Evolutionary conservation across 2,329 filamentous ascomycete species (phyloP).

Genomic region (Claviceps fusiformis): DNA sequence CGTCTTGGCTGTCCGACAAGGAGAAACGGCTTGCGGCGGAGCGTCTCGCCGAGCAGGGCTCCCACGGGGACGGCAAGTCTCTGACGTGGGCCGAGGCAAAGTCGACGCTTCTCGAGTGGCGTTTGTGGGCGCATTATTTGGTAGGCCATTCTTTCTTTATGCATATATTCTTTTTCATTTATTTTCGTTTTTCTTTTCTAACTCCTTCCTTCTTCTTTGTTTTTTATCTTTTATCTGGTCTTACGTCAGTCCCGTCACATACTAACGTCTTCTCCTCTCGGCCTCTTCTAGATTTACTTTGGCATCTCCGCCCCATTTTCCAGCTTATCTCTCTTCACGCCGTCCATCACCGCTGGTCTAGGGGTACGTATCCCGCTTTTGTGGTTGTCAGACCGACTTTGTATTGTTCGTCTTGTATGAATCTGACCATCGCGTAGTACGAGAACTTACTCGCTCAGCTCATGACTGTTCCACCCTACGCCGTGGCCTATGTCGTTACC

Average conservation of each 20-base stretch:
- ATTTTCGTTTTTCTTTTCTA: too few species aligned
- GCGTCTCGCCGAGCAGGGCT: constrained; percentile 32
- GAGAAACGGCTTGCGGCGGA: constrained; percentile 43
- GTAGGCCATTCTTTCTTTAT: background rate
- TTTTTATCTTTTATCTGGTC: too few species aligned
- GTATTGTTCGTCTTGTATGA: too few species aligned
- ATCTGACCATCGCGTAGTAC: constrained; percentile 15
- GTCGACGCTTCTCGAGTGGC: constrained; percentile 50
- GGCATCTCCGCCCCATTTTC: constrained; percentile 41
- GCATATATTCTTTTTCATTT: too few species aligned
- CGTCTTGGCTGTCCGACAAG: constrained; percentile 43
- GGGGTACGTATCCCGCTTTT: constrained; percentile 9
- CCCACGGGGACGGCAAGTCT: constrained; percentile 44
- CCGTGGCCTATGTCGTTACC: constrained; percentile 35
- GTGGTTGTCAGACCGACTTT: too few species aligned
- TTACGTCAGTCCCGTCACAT: background rate
- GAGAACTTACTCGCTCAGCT: constrained; percentile 43
- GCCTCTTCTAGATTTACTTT: constrained; percentile 25
- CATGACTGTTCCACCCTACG: constrained; percentile 54
- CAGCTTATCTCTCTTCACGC: constrained; percentile 47
- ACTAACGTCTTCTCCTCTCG: background rate
- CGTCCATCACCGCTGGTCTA: constrained; percentile 44
- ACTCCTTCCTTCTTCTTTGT: too few species aligned
- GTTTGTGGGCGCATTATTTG: constrained; percentile 53
- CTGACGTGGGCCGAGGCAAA: constrained; percentile 57